phyloP scores from a whole-genome alignment of 305 asterid species.

The Rubia peregrina region DNA sequence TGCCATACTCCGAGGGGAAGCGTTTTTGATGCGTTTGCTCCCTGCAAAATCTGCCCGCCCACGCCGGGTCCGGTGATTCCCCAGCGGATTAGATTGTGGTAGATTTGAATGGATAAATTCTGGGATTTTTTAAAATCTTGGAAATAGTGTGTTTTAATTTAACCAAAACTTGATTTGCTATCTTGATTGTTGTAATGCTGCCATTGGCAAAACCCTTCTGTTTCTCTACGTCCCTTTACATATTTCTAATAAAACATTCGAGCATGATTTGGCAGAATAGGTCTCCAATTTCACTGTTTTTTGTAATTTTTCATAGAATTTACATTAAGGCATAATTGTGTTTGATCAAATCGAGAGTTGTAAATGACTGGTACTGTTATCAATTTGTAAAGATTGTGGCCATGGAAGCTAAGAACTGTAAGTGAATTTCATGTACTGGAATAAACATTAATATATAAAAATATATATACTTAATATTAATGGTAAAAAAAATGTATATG shows the following conservation, averaged over 20 bases:
- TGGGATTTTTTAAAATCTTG: not conserved
- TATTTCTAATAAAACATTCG: not conserved
- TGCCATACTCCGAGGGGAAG: not conserved
- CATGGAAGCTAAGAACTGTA: not conserved
- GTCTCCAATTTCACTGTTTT: not conserved
- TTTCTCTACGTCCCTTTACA: not conserved
- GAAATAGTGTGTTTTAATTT: not conserved
- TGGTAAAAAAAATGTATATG: no score
- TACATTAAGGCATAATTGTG: no score
- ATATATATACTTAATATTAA: no score
- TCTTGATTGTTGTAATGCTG: constrained; percentile 1
- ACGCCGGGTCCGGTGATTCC: constrained; percentile 10
- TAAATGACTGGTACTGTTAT: no score
- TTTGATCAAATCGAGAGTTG: no score
- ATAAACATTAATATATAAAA: no score
- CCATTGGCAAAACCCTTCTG: not conserved
- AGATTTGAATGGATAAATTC: not conserved
- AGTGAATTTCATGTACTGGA: constrained; percentile 1
- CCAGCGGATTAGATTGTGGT: constrained; percentile 5
- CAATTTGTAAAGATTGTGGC: not conserved
- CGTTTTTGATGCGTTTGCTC: constrained; percentile 8
- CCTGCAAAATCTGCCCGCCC: constrained; percentile 7
- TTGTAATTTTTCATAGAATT: not conserved
- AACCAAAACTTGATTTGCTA: not conserved
- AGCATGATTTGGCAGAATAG: not conserved